Evolutionary conservation across 148 eudicot species (phyloP).

Genomic region (Rhododendron ferrugineum): DNA sequence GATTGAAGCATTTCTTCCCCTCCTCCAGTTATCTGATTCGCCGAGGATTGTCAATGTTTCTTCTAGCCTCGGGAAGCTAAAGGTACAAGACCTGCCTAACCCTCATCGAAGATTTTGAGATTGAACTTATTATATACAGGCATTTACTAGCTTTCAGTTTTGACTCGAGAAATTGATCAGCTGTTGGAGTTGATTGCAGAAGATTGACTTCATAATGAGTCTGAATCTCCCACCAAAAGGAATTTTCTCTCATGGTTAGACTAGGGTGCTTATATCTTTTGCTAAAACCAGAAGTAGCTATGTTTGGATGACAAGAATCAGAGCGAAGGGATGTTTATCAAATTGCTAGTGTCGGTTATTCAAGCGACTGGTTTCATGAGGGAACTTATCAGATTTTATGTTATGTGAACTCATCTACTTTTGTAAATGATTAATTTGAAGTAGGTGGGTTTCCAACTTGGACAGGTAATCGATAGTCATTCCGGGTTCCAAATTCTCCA

Average conservation of each 20-base stretch:
- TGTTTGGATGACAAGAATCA: background rate
- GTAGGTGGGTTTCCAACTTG: background rate
- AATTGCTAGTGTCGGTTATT: background rate
- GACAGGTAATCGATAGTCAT: background rate
- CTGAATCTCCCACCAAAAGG: background rate
- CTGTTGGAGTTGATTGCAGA: background rate
- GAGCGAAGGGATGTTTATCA: background rate
- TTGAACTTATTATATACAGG: background rate
- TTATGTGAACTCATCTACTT: background rate
- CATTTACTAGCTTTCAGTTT: background rate
- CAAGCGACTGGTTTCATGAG: background rate
- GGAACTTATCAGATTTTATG: background rate
- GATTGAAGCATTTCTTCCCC: conserved; percentile 40
- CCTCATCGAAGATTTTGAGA: background rate
- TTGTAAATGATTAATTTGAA: background rate
- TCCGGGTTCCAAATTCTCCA: too few species aligned
- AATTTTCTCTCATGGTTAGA: background rate
- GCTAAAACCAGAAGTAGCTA: background rate
- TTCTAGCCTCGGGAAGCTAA: conserved; percentile 28
- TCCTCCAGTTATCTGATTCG: conserved; percentile 43
- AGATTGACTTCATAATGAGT: background rate
- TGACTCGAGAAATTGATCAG: background rate
- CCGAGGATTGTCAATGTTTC: conserved; percentile 50
- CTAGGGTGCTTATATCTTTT: background rate
- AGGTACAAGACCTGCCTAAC: conserved; percentile 19